Evolutionary conservation across 108 stramenopile genomes (phyloP).

Genomic region (Hondaea fermentalgiana): DNA sequence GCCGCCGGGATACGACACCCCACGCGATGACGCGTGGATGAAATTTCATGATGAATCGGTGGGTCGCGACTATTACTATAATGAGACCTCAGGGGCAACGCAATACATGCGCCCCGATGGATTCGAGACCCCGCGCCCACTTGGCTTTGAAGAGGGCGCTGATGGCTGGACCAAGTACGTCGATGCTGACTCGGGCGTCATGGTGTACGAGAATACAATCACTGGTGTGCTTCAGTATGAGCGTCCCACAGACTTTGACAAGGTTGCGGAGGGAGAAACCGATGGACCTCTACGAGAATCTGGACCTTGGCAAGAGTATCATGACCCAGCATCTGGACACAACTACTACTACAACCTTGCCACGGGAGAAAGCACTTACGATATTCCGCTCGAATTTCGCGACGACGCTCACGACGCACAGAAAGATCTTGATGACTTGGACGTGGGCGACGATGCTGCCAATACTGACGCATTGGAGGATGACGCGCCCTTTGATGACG

Average conservation of each 20-base stretch:
- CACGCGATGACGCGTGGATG: neutral
- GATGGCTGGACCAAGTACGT: neutral
- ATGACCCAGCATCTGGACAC: neutral
- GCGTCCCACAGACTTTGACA: neutral
- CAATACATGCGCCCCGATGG: conserved; percentile 3
- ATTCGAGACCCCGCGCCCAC: neutral
- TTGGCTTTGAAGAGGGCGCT: neutral
- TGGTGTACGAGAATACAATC: neutral
- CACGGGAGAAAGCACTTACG: conserved; percentile 11
- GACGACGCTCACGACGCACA: neutral
- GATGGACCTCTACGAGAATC: neutral
- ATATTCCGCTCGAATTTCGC: neutral
- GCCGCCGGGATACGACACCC: neutral
- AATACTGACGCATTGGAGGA: too few species aligned
- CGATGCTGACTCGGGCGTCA: neutral
- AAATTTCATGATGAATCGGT: neutral
- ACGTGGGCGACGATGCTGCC: neutral
- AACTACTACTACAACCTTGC: conserved; percentile 15
- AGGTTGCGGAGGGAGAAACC: neutral
- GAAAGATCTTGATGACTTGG: neutral
- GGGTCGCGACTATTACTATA: neutral
- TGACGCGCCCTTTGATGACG: too few species aligned
- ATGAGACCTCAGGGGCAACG: neutral
- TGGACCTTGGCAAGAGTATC: neutral
- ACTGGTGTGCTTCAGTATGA: neutral